Conservation (phyloP, 805 yeast genomes). For the Danielia reshetovae region DNA sequence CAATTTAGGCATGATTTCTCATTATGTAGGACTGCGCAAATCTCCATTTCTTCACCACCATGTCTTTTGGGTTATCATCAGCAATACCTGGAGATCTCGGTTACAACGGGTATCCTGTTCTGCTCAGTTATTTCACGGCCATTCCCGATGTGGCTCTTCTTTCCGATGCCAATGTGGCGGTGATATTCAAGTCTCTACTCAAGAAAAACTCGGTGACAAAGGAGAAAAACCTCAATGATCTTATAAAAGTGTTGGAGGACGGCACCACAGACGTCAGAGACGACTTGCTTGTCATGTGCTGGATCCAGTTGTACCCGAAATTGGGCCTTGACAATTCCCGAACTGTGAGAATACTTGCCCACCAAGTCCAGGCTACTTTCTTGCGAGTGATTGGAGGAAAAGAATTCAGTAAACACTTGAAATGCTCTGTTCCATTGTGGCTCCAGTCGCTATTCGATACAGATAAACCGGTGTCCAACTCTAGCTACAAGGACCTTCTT, state of each 20-base stretch:
- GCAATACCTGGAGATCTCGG: conserved; percentile 15
- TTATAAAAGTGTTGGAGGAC: conserved; percentile 32
- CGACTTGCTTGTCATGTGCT: conserved; percentile 53
- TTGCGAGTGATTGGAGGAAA: conserved; percentile 50
- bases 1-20: too few species aligned
- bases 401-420: conserved; percentile 58
- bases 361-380: conserved; percentile 55
- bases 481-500: conserved; percentile 45
- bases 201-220: conserved; percentile 83
- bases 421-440: conserved; percentile 71
- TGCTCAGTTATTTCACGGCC: conserved; percentile 67
- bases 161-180: conserved; percentile 45
- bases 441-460: conserved; percentile 64
- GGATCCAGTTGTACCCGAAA: conserved; percentile 83
- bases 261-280: conserved; percentile 29
- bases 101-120: conserved; percentile 16
- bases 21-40: too few species aligned
- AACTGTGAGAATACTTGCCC: conserved; percentile 57
- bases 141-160: conserved; percentile 52
- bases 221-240: conserved; percentile 69
- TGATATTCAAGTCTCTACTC: conserved; percentile 70
- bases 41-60: not conserved
- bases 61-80: not conserved
- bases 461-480: conserved; percentile 56
- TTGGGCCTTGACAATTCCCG: conserved; percentile 69